Evolutionary conservation across 371 early-diverging fungal species (phyloP).

Genomic region (Mucor indicus): DNA sequence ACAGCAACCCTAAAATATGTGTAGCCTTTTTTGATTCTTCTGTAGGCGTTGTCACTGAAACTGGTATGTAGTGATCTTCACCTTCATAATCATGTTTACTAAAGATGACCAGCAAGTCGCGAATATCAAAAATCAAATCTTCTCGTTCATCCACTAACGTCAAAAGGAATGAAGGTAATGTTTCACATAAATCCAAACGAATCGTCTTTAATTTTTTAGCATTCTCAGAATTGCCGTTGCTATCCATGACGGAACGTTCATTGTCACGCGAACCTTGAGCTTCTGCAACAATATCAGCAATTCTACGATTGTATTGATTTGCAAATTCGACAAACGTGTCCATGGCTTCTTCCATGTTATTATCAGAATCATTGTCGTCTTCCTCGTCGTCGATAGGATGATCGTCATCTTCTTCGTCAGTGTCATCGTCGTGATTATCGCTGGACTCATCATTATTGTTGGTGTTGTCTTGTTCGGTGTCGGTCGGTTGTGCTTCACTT

Average conservation of each 20-base stretch:
- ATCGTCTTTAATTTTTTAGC: constrained; percentile 42
- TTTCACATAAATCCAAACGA: constrained; percentile 51
- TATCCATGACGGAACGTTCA: not conserved
- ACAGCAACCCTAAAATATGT: constrained; percentile 32
- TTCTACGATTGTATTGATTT: not conserved
- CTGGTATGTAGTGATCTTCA: not conserved
- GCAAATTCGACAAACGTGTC: constrained; percentile 5
- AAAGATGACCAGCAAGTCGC: constrained; percentile 59
- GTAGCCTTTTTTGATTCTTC: constrained; percentile 3
- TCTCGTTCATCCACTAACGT: constrained; percentile 64
- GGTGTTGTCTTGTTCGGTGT: not conserved
- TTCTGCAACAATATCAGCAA: not conserved
- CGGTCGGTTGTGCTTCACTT: not conserved
- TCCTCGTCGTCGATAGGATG: constrained; percentile 18
- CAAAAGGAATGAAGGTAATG: constrained; percentile 50
- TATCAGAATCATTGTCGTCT: constrained; percentile 14
- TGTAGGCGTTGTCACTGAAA: not conserved
- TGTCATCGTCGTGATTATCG: constrained; percentile 19
- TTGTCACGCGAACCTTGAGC: not conserved
- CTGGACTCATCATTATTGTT: constrained; percentile 12
- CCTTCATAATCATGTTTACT: constrained; percentile 42
- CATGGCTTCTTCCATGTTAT: constrained; percentile 22
- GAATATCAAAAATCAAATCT: constrained; percentile 67
- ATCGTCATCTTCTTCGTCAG: constrained; percentile 10
- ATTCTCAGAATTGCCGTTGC: constrained; percentile 15